phyloP scores from a whole-genome alignment of 345 rosid species.

The Heritiera fomes region DNA sequence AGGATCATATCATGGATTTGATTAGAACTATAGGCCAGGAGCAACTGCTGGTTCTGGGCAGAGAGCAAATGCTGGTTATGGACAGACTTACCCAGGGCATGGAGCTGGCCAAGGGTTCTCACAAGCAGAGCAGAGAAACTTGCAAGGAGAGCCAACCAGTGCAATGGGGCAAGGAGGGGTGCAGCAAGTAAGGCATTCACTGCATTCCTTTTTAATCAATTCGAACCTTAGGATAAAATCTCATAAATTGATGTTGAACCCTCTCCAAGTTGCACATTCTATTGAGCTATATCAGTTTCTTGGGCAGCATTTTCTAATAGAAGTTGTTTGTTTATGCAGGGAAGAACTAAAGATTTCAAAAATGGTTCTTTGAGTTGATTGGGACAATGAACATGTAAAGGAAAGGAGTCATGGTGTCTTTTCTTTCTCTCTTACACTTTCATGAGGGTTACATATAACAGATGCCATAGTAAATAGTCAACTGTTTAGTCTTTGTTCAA shows the following conservation, averaged over 20 bases:
- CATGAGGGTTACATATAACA: background rate
- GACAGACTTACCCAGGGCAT: constrained; percentile 30
- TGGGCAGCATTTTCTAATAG: background rate
- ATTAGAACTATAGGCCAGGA: constrained; percentile 13
- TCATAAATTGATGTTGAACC: background rate
- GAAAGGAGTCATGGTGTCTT: background rate
- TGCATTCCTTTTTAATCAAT: constrained; percentile 11
- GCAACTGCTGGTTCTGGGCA: constrained; percentile 34
- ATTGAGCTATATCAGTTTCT: background rate
- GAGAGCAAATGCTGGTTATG: constrained; percentile 30
- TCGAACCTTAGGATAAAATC: background rate
- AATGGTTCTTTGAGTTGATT: background rate
- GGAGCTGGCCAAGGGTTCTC: constrained; percentile 33
- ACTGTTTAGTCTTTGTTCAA: background rate
- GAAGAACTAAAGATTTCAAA: constrained; percentile 23
- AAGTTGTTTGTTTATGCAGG: constrained; percentile 36
- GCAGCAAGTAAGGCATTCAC: constrained; percentile 39
- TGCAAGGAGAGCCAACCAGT: constrained; percentile 44
- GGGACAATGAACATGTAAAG: background rate
- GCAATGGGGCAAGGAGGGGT: constrained; percentile 43
- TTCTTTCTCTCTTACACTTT: background rate
- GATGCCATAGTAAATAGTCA: constrained; percentile 20
- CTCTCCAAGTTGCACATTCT: background rate
- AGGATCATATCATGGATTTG: background rate
- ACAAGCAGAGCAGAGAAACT: constrained; percentile 41